Evolutionary conservation across 352 stramenopile genomes (phyloP), one percentile per base, ranked within the genome.

Genomic region (Elongisporangium undulatum): DNA sequence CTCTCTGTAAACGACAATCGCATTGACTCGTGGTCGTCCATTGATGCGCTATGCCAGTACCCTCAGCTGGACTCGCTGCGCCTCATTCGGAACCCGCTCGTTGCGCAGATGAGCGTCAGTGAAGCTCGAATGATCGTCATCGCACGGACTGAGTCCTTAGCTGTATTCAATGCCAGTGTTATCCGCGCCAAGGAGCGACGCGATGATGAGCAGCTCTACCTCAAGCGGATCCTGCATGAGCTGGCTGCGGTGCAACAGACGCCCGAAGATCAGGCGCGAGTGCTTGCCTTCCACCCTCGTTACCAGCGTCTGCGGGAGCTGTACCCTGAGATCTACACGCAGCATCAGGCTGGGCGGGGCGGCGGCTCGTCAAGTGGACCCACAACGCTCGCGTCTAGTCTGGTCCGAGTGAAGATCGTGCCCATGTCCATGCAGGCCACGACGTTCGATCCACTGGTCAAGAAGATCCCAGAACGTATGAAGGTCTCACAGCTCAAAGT

Each of bases 171-270:
- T 50, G 76, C 64, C 1, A 93, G 83, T 50, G 71, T 69, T 1
- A 69, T 96, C 21, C 63, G 69, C 2, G 23, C 56, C 12, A 88
- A 85, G 55, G 87, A 96, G 54, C 79, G 85, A 13, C 64, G 59
- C 4, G 87, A 96, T 48, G 82, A 78, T 0, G 87, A 96, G 56
- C 82, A 90, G 54, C 68, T 94, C 23, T 96, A 96, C 53, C 49
- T 96, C 17, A 90, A 92, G 59, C 83, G 85, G 21, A 81, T 96
- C 38, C 48, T 91, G 45, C 76, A 90, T 48, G 84, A 95, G 48
- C 26, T 92, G 15, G 77, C 76, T 7, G 75, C 74, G 4, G 61
- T 81, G 0, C 66, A 62, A 8, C 62, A 77, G 8, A 49, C 56
- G 12, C 50, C 55, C 3, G 67, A 64, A 3, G 72, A 86, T 3